Base-by-base conservation (phyloP, 192 early-diverging fungal genomes). In the Gaertneriomyces semiglobifer region DNA sequence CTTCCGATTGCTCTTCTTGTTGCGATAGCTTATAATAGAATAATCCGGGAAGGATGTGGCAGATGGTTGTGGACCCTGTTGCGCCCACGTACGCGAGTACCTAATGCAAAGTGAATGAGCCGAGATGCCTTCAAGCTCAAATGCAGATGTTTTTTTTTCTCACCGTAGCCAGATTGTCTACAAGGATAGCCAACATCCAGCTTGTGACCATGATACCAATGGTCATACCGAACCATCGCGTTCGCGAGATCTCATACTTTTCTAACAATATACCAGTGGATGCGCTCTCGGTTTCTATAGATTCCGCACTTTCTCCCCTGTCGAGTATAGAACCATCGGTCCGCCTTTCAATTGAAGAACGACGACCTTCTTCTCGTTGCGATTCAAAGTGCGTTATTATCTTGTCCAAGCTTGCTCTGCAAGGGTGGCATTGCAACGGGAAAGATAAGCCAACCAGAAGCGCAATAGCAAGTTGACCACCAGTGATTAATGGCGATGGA, bases 31-130 rank as follows among this genome's bases (percentile, higher is more conserved):
- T 93, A 79, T 88, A 94, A 78, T 96, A 98, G 63, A 96, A 93
- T 9, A 90, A 46, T 4, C 94, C 92, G 0, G 96, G 96, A 16
- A 99, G 77, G 62, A 99, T 99, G 73, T 97, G 98, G 53, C 93
- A 94, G 45, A 99, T 93, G 40, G 88, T 88, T 0, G 95, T 98
- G 3, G 92, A 94, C 11, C 97, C 97, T 0, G 97, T 98, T 4
- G 95, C 93, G 38, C 97, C 97, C 0, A 99, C 97, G 65, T 98
- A 83, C 0, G 93, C 81, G 53, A 99, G 65, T 5, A 98, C 84
- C 83, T 84, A 47, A 48, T 20, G 43, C 12, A 47, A 55, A 10
- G 16, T 54, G 1, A 3, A 57, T n/a, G 1, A 12, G 16, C 20
- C 2, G 33, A 25, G 14, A n/a, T 4, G 12, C n/a, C 18, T 71